These are phyloP conservation scores for Silene vulgaris DNA, from an alignment of 179 eudicot genomes.

Conservation along the genomic window DNA sequence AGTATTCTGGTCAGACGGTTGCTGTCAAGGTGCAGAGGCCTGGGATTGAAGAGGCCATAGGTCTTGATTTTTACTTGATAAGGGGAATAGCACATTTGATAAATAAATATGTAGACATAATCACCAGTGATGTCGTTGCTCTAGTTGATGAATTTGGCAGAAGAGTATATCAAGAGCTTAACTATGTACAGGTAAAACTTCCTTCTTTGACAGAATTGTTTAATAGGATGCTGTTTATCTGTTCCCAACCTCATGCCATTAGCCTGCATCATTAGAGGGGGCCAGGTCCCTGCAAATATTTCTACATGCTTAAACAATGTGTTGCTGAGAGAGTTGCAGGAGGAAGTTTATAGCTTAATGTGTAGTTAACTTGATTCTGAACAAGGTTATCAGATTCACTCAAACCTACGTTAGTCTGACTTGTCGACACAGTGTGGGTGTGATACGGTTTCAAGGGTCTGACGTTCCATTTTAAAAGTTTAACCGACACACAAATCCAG, in stretches of 20 bases:
- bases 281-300: background rate
- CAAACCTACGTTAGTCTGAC: background rate
- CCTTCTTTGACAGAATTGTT: background rate
- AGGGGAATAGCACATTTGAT: slow-evolving; percentile 81
- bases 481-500: background rate
- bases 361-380: slow-evolving; percentile 7
- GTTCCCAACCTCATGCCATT: background rate
- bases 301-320: background rate
- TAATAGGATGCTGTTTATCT: background rate
- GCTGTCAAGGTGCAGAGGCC: slow-evolving; percentile 99
- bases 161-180: slow-evolving; percentile 97
- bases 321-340: slow-evolving; percentile 2
- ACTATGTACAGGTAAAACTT: slow-evolving; percentile 83
- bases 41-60: slow-evolving; percentile 95
- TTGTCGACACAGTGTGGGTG: background rate
- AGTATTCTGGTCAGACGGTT: slow-evolving; percentile 79
- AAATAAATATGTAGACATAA: slow-evolving; percentile 75
- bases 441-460: background rate
- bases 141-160: slow-evolving; percentile 95
- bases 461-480: background rate
- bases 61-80: slow-evolving; percentile 87
- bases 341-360: slow-evolving; percentile 13
- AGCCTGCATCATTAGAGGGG: slow-evolving; percentile 6
- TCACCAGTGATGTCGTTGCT: slow-evolving; percentile 92
- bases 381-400: background rate